These are phyloP conservation scores for Pneumocystis oryctolagi DNA, from an alignment of 1,139 yeast genomes.

Conservation along the genomic window DNA sequence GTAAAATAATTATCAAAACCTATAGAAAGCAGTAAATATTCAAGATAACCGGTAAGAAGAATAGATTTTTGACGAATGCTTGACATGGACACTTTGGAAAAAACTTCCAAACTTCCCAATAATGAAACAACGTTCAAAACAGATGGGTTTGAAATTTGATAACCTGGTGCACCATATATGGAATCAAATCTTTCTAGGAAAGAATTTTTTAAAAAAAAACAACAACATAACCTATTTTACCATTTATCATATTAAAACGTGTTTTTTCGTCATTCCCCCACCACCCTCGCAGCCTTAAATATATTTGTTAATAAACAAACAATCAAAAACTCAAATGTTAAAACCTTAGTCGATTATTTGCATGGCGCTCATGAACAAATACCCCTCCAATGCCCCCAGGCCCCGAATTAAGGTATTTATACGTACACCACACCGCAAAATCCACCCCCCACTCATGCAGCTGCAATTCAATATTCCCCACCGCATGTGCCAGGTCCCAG, in stretches of 20 bases:
- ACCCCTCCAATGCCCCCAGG: constrained; percentile 87
- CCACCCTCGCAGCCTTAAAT: constrained; percentile 87
- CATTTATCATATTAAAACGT: constrained; percentile 66
- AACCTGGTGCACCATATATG: constrained; percentile 68
- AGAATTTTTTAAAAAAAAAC: background rate
- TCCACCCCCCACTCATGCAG: constrained; percentile 84
- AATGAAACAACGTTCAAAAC: constrained; percentile 69
- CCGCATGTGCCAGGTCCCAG: constrained; percentile 95
- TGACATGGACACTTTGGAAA: constrained; percentile 43
- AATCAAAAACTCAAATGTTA: constrained; percentile 11
- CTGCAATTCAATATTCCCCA: constrained; percentile 61
- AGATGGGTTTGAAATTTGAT: constrained; percentile 83
- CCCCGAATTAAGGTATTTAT: constrained; percentile 79
- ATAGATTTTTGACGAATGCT: constrained; percentile 43
- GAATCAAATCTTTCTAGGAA: constrained; percentile 44
- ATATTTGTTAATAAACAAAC: constrained; percentile 26
- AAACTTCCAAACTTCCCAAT: constrained; percentile 48
- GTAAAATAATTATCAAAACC: constrained; percentile 28
- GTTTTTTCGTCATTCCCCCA: constrained; percentile 72
- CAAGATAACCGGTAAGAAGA: constrained; percentile 43
- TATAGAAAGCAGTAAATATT: constrained; percentile 32
- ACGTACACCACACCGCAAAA: constrained; percentile 89
- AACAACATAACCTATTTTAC: too few relatives aligned
- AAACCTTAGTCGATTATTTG: constrained; percentile 17
- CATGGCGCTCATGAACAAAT: constrained; percentile 46